These are phyloP conservation scores for Oxyria digyna DNA, from an alignment of 148 eudicot species.

Conservation along the genomic window DNA sequence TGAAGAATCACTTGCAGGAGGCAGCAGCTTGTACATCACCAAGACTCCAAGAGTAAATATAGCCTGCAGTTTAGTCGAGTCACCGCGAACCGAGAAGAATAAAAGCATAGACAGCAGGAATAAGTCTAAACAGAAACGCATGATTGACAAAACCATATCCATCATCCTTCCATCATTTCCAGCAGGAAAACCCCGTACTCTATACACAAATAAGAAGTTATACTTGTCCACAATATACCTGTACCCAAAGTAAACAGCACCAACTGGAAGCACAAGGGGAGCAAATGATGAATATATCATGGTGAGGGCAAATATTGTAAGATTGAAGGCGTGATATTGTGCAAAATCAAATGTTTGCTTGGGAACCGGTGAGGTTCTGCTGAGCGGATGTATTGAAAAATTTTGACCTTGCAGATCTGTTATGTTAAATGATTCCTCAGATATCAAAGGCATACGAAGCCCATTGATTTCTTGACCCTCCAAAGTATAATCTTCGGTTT, in stretches of 20 bases:
- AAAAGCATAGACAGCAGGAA: conserved; percentile 77
- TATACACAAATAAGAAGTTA: conserved; percentile 92
- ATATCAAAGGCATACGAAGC: conserved; percentile 56
- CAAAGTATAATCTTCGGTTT: conserved; percentile 49
- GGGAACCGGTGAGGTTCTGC: conserved; percentile 81
- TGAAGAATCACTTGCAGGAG: conserved; percentile 46
- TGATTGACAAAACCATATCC: conserved; percentile 72
- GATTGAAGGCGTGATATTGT: conserved; percentile 88
- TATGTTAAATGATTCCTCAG: conserved; percentile 42
- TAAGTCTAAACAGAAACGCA: conserved; percentile 89
- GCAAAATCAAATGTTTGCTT: conserved; percentile 93
- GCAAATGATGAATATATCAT: conserved; percentile 82
- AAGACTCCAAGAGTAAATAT: conserved; percentile 78
- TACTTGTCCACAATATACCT: conserved; percentile 90
- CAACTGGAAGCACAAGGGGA: conserved; percentile 91
- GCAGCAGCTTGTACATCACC: conserved; percentile 75
- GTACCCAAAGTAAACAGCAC: conserved; percentile 85
- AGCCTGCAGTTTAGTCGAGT: conserved; percentile 83
- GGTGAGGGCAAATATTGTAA: conserved; percentile 86
- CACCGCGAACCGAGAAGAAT: conserved; percentile 85
- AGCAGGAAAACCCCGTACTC: conserved; percentile 91
- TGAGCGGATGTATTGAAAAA: conserved; percentile 74
- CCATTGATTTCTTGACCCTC: conserved; percentile 42
- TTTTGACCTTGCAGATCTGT: conserved; percentile 59
- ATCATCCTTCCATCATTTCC: conserved; percentile 92